Evolutionary conservation across 2,329 filamentous ascomycete species (phyloP).

Genomic region (Neurospora crassa): DNA sequence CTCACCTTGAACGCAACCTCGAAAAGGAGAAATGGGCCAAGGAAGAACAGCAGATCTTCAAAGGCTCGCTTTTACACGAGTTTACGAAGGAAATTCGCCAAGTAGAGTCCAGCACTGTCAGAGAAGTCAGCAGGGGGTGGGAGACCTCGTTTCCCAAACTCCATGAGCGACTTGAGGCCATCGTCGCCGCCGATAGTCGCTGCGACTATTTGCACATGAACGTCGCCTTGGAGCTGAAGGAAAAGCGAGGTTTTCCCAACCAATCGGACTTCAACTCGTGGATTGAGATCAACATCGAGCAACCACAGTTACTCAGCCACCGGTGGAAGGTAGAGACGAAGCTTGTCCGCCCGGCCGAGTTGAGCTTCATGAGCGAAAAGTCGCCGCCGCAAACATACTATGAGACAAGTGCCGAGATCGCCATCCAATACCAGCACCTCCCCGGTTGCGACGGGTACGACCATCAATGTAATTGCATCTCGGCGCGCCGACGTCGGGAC

Average conservation of each 20-base stretch:
- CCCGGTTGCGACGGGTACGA: constrained; percentile 37
- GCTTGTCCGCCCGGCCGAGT: constrained; percentile 46
- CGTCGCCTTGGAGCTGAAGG: constrained; percentile 48
- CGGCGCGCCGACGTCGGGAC: constrained; percentile 33
- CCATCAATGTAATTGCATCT: constrained; percentile 36
- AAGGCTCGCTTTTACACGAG: constrained; percentile 44
- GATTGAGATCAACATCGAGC: constrained; percentile 49
- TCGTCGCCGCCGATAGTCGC: constrained; percentile 37
- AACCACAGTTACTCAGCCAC: constrained; percentile 43
- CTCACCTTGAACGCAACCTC: constrained; percentile 46
- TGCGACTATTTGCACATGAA: constrained; percentile 55
- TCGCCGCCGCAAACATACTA: constrained; percentile 29
- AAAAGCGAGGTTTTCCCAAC: constrained; percentile 45
- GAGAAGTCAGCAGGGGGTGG: constrained; percentile 46
- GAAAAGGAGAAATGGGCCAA: constrained; percentile 39
- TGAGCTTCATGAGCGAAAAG: constrained; percentile 29
- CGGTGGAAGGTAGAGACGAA: constrained; percentile 52
- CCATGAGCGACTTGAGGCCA: constrained; percentile 39
- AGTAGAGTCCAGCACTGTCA: constrained; percentile 45
- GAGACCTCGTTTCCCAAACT: constrained; percentile 48
- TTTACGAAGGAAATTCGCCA: constrained; percentile 46
- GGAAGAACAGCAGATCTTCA: constrained; percentile 35
- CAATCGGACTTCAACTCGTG: constrained; percentile 51
- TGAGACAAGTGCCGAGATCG: constrained; percentile 40
- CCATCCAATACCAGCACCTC: constrained; percentile 38